These are phyloP conservation scores for Perilla frutescens DNA, from an alignment of 257 asterid species.

Conservation along the genomic window DNA sequence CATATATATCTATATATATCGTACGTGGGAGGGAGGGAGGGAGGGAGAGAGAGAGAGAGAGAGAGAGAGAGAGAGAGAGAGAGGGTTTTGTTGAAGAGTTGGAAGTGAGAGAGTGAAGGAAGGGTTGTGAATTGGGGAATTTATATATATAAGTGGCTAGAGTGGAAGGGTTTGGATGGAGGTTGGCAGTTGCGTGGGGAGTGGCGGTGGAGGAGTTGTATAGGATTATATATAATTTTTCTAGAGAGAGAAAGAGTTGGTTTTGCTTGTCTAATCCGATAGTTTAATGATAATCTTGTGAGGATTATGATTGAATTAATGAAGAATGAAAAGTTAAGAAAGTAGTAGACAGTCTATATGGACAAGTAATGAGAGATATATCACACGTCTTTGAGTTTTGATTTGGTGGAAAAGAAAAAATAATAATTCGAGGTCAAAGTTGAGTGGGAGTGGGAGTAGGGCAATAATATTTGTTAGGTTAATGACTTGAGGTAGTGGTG, in stretches of 20 bases:
- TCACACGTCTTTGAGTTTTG: conserved; percentile 33
- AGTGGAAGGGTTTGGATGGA: conserved; percentile 22
- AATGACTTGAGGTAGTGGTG: neutral
- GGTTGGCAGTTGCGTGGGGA: conserved; percentile 79
- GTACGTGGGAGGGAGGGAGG: neutral
- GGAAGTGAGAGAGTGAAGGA: conserved; percentile 41
- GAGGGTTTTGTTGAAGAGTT: neutral
- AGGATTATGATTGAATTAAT: conserved; percentile 15
- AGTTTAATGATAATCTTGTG: neutral
- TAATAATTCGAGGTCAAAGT: conserved; percentile 37
- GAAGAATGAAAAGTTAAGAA: neutral
- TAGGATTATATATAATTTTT: conserved; percentile 10
- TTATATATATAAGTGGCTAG: conserved; percentile 16
- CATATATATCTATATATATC: conserved; percentile 37
- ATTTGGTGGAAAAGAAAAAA: conserved; percentile 11
- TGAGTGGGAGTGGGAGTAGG: conserved; percentile 45
- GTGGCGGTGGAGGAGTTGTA: conserved; percentile 67
- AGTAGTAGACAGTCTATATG: neutral
- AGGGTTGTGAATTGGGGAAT: neutral
- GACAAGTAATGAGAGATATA: neutral
- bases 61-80: too few relatives aligned
- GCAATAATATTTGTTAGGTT: conserved; percentile 28
- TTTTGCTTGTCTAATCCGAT: neutral
- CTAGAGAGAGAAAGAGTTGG: conserved; percentile 12
- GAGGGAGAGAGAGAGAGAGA: neutral